Percentiles rank a stretch among this genome's conserved stretches.
phyloP scores from a whole-genome alignment of 2,329 filamentous ascomycete species.

The Fusarium guadeloupense region DNA sequence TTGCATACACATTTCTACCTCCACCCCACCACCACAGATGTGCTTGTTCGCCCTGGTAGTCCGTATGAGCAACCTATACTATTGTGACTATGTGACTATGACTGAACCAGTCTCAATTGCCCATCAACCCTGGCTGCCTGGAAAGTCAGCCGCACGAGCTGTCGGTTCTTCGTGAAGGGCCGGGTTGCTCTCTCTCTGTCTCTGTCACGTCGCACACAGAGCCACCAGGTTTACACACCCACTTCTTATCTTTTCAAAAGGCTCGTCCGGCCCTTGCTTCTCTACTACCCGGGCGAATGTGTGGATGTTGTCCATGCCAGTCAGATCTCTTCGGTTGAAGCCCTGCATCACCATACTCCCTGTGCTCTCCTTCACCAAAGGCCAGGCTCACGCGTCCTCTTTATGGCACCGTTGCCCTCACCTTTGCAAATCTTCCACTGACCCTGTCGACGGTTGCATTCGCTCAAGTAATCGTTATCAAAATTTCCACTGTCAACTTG shows the following conservation, averaged over 20 bases:
- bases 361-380: conserved; percentile 6
- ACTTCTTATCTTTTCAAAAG: conserved; percentile 11
- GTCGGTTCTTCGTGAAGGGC: conserved; percentile 2
- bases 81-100: too few species aligned
- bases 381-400: conserved; percentile 4
- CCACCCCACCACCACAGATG: conserved; percentile 3
- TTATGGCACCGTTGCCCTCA: conserved; percentile 22
- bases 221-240: conserved; percentile 8
- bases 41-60: conserved; percentile 12
- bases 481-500: background rate
- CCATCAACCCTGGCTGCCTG: conserved; percentile 14
- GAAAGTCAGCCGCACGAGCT: conserved; percentile 5
- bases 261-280: conserved; percentile 26
- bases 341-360: background rate
- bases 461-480: conserved; percentile 2
- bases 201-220: conserved; percentile 23
- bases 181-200: conserved; percentile 19
- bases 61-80: conserved; percentile 12
- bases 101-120: conserved; percentile 9
- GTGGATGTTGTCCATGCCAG: conserved; percentile 9
- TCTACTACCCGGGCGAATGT: background rate
- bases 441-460: background rate
- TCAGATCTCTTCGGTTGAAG: background rate
- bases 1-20: background rate
- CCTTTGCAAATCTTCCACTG: conserved; percentile 1